Base-by-base conservation (phyloP, 306 rosid genomes). In the Carpinus fangiana region DNA sequence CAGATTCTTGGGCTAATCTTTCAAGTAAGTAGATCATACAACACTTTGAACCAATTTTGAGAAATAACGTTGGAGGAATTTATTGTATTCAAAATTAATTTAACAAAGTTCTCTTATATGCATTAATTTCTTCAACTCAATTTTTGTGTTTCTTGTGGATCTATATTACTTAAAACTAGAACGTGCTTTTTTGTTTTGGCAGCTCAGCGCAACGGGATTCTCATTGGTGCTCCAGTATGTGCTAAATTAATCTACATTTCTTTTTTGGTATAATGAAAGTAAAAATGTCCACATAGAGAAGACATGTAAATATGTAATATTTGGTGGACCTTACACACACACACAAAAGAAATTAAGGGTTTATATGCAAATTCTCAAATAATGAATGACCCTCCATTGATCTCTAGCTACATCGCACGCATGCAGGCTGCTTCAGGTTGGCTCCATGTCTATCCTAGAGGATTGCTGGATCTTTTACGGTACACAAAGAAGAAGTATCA, bases 381-480 rank as follows among this genome's bases (percentile, higher is more conserved):
- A 20, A 11, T 57, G 9, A 20, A 11, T 57, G 14, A 57, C 28
- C 64, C 6, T 20, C 28, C 12, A 1, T 36, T 65, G 34, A 4
- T 11, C 5, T 36, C 4, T n/a, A n/a, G n/a, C n/a, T 13, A 10
- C 46, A 52, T 77, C 73, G 34, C 2, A 31, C 1, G 34, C 34
- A 31, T 31, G 34, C 78, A 87, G 87, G 85, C 85, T 41, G 87
- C 72, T 16, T 85, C 89, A 10, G 74, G 57, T 10, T 86, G 86
- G 90, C 82, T 86, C 26, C 73, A 82, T 48, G 69, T 84, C 78
- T 91, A 89, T 86, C 96, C 93, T 45, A 82, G 67, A 41, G 92
- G 92, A 79, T 52, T 91, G 71, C 73, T 70, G 60, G 79, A 81
- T 45, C 76, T 89, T 36, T 50, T 91, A 47, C 66, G 77, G 0